Evolutionary conservation across 352 stramenopile species (phyloP), one percentile per base, ranked within the genome.

Genomic region (Aphanomyces stellatus): DNA sequence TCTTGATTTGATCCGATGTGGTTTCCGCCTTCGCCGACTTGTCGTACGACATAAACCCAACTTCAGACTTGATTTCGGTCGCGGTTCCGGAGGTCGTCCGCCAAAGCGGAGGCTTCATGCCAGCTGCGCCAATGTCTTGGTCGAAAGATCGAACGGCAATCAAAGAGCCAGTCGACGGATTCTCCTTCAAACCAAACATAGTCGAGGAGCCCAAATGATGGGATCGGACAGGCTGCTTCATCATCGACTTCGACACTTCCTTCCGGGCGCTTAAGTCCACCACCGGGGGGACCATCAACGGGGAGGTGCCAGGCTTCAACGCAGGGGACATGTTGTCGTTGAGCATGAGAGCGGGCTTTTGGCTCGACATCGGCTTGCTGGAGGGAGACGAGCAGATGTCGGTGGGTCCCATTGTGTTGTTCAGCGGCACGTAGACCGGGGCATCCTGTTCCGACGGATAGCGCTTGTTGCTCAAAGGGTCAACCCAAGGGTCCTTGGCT

Each of bases 321-420:
- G 82, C 81, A 0, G 85, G 85, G 8, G 85, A 93, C 85, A 93
- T 91, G 71, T 93, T 93, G 57, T 93, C 85, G 51, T 79, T 69
- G 28, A 90, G 66, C n/a, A 67, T 27, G 17, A 57, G n/a, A 30
- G 60, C 25, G 10, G 60, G 25, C 19, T 56, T 67, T 27, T 67
- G 60, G 10, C 37, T 51, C 48, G 60, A 67, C 15, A 67, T 24
- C 7, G 60, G 60, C 35, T 67, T 67, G 42, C 60, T 67, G 19
- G 48, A 57, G n/a, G 60, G 60, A 31, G 60, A 67, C 40, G 60
- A 67, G 42, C 60, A 67, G 17, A 59, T 19, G 28, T 67, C 60
- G 33, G 67, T 65, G 57, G 64, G 62, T 27, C 28, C 53, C 22
- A 48, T 70, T 3, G 34, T 13, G 40, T 62, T 69, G 15, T 53